These are phyloP conservation scores for cucumber (Cucumis sativus) DNA, from an alignment of 306 rosid genomes.

Conservation along the genomic window Cucumber_9930_V3 NC_026656.2:3145001-3145500, in stretches of 20 bases:
- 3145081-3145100: conserved; percentile 31
- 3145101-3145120: conserved; percentile 39
- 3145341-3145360: conserved; percentile 59
- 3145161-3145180: conserved; percentile 37
- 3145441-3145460: conserved; percentile 45
- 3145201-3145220: conserved; percentile 42
- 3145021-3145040: conserved; percentile 26
- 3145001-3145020: conserved; percentile 12
- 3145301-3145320: neutral
- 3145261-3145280: neutral
- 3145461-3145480: neutral
- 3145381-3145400: conserved; percentile 62
- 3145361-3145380: conserved; percentile 88
- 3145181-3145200: conserved; percentile 45
- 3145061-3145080: conserved; percentile 25
- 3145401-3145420: conserved; percentile 79
- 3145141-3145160: conserved; percentile 59
- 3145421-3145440: conserved; percentile 59
- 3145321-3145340: neutral
- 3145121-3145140: conserved; percentile 48
- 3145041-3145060: conserved; percentile 25
- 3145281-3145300: neutral
- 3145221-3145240: conserved; percentile 4
- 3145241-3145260: conserved; percentile 9
- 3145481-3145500: neutral